Evolutionary conservation across 345 rosid genomes (phyloP).

Genomic region (Heritiera littoralis): DNA sequence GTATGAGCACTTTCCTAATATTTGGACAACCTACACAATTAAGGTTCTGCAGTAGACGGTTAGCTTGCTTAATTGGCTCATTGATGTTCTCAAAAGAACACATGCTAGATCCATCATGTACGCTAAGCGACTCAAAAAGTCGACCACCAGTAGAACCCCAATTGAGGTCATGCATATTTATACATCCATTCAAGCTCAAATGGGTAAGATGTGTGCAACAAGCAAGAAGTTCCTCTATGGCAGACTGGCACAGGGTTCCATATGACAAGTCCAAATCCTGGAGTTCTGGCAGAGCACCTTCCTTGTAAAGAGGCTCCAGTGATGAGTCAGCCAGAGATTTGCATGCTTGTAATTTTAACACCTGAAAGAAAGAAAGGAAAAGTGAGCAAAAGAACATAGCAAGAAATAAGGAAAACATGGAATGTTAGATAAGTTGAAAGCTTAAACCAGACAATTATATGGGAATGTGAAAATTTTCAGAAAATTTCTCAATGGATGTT

Average conservation of each 20-base stretch:
- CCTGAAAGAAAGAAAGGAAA: constrained; percentile 40
- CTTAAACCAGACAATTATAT: neutral
- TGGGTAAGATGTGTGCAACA: constrained; percentile 89
- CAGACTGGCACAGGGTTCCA: constrained; percentile 84
- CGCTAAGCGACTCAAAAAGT: constrained; percentile 38
- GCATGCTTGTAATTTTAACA: constrained; percentile 94
- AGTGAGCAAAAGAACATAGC: neutral
- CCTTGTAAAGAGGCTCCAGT: constrained; percentile 88
- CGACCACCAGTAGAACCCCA: constrained; percentile 65
- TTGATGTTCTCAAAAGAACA: constrained; percentile 30
- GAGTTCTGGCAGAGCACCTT: constrained; percentile 74
- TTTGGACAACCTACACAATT: constrained; percentile 90
- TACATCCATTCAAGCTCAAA: constrained; percentile 90
- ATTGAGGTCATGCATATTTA: constrained; percentile 89
- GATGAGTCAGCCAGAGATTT: constrained; percentile 84
- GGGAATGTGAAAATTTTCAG: neutral
- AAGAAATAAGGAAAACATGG: neutral
- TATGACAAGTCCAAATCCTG: constrained; percentile 91
- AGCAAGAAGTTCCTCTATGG: constrained; percentile 93
- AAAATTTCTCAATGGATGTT: neutral
- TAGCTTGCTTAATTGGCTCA: constrained; percentile 48
- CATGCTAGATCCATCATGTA: constrained; percentile 24
- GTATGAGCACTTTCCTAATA: constrained; percentile 82
- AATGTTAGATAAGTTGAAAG: neutral
- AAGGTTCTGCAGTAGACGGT: constrained; percentile 80